Evolutionary conservation across 2,329 filamentous ascomycete genomes (phyloP), one percentile per base, ranked within the genome.

Genomic region (Ascochyta fabae): DNA sequence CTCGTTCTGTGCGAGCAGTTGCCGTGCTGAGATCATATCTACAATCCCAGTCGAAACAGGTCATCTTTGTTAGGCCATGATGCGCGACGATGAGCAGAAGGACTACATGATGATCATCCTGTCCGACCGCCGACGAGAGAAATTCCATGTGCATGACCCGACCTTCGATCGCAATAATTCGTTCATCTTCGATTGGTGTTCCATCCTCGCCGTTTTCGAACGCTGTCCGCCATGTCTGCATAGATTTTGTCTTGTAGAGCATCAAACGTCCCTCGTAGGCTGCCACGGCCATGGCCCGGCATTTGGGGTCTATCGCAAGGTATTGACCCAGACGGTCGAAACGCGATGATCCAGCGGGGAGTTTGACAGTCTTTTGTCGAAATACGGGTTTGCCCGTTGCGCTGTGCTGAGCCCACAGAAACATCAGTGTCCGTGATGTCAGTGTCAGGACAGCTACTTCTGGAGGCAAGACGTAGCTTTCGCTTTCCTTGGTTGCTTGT

Each of bases 141-240:
- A 98, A 99, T 22, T 92, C 89, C 81, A 97, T 88, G 64, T 91
- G 90, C 65, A 94, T 82, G 51, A 98, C 91, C n/a, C 91, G 92
- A 7, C 87, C 69, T 43, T 72, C 83, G 7, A 92, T 79, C 9
- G 67, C 52, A 26, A 77, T 56, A 2, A 68, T 65, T 35, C 76
- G 67, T 75, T 85, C 82, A 58, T 81, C 76, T 47, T 81, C 81
- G 53, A 96, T 83, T 1, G 89, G 89, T 9, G 65, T 80, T 74
- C 54, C 90, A 73, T 59, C 77, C 68, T n/a, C 78, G 74, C 29
- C 57, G 7, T 44, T 13, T 16, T 35, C 59, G 71, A 68, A 69
- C 78, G 86, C 65, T 65, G 72, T 63, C 74, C 82, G 69, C 85
- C 84, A 62, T 64, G 77, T 46, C 65, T 75, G 73, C 63, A 86